phyloP scores from a whole-genome alignment of 1,284 basidiomycete species.

The Pseudozyma sp. region DNA sequence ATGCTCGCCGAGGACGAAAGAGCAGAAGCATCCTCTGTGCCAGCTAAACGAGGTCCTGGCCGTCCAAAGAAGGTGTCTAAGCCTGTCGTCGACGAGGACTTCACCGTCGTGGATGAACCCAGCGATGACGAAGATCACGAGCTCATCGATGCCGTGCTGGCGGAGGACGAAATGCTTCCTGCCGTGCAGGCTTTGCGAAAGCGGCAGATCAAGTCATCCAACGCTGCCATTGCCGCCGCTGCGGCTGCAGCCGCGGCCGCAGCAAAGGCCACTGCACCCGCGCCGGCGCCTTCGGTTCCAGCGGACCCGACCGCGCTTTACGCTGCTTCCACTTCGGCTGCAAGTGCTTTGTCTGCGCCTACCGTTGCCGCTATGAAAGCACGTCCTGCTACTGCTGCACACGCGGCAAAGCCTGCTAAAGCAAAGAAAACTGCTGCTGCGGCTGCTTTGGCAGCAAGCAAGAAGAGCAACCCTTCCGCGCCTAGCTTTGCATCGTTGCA shows the following conservation, averaged over 20 bases:
- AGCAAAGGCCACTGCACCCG: conserved; percentile 5
- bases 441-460: conserved; percentile 5
- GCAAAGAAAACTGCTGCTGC: conserved; percentile 1
- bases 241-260: conserved; percentile 8
- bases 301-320: conserved; percentile 7
- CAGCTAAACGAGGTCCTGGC: conserved; percentile 27
- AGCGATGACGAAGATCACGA: conserved; percentile 42
- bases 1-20: conserved; percentile 27
- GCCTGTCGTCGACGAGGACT: conserved; percentile 32
- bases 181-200: conserved; percentile 34
- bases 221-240: conserved; percentile 15
- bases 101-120: conserved; percentile 11
- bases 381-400: not conserved
- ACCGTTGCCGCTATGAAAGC: conserved; percentile 2
- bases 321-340: conserved; percentile 5
- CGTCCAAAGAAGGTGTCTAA: conserved; percentile 30
- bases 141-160: conserved; percentile 26
- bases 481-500: conserved; percentile 19
- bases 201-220: conserved; percentile 20
- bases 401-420: not conserved
- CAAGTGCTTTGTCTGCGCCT: not conserved
- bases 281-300: not conserved
- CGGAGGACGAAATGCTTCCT: conserved; percentile 35
- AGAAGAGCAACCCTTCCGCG: conserved; percentile 9
- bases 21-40: conserved; percentile 1